Base-by-base conservation (phyloP, 1,284 basidiomycete genomes). In the Ceratobasidium sp. region DNA sequence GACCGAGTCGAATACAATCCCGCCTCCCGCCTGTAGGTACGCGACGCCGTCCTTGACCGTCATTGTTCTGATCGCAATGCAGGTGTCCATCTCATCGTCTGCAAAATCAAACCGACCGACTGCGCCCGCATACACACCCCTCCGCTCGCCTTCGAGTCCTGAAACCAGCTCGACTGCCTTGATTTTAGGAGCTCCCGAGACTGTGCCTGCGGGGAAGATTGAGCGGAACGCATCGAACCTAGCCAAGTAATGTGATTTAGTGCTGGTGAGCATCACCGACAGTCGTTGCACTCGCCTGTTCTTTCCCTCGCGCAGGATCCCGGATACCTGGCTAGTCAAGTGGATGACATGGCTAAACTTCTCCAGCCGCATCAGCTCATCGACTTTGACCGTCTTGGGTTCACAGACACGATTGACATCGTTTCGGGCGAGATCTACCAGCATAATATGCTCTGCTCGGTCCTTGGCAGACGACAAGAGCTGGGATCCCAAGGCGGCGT, bases 311-410 rank as follows among this genome's bases (percentile, higher is more conserved):
- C 97, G 87, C 70, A 99, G 83, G 36, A 85, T 82, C 1, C 97
- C 97, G 62, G 95, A 95, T 38, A 99, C 92, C 83, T 96, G 94
- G 48, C 93, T 96, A 1, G 97, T 99, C 76, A 99, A 81, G 80
- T 99, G 97, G 77, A 97, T 98, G 77, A 99, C 97, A 81, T 99
- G 97, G 77, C 92, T 94, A 81, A 99, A 99, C 81, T 93, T 96
- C 80, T 99, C 94, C 23, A 99, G 81, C 75, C 85, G 84, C 95
- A 99, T 98, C 71, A 99, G 86, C 74, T 94, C 89, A 81, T 99
- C 97, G 28, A 99, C 96, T 77, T 95, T 92, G 77, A 98, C 96
- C 0, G 96, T 98, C 79, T 89, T 87, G 5, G 97, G 95, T 77
- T 94, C 88, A 85, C 96, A 99, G 28, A 99, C 94, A 25, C 97